Conservation (phyloP, 345 rosid species). For the Populus deltoides region DNA sequence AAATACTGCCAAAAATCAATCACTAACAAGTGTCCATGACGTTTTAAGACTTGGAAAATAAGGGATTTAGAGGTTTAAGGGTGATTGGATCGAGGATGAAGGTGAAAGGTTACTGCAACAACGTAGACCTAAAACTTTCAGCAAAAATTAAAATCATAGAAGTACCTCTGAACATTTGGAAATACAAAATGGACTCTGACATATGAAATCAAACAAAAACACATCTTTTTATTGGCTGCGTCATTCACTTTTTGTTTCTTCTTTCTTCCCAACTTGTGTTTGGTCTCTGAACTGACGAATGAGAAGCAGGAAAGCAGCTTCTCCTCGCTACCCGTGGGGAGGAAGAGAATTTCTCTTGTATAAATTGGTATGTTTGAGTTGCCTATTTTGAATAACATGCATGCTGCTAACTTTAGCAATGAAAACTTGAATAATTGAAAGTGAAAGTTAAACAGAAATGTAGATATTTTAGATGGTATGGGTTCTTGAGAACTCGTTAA, state of each 20-base stretch:
- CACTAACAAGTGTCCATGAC: not conserved
- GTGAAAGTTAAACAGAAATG: not conserved
- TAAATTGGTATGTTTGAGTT: not conserved
- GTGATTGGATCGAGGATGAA: not conserved
- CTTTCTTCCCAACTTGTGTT: no score
- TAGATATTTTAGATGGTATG: not conserved
- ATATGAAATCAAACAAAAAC: not conserved
- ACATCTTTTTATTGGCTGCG: no score
- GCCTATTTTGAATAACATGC: not conserved
- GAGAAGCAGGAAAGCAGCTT: no score
- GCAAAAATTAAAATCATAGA: no score
- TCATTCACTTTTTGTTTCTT: no score
- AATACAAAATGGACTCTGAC: not conserved
- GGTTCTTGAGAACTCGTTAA: not conserved
- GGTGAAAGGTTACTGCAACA: not conserved
- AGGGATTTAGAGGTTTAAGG: not conserved
- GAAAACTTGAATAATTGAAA: not conserved
- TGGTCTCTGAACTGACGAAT: no score
- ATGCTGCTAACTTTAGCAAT: not conserved
- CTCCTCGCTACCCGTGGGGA: no score
- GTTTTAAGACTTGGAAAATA: not conserved
- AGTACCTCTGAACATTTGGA: not conserved
- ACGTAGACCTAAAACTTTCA: no score
- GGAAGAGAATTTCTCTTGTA: no score
- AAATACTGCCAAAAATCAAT: not conserved